phyloP scores from a whole-genome alignment of 495 filamentous ascomycete genomes.

The Chaetomium tenue region DNA sequence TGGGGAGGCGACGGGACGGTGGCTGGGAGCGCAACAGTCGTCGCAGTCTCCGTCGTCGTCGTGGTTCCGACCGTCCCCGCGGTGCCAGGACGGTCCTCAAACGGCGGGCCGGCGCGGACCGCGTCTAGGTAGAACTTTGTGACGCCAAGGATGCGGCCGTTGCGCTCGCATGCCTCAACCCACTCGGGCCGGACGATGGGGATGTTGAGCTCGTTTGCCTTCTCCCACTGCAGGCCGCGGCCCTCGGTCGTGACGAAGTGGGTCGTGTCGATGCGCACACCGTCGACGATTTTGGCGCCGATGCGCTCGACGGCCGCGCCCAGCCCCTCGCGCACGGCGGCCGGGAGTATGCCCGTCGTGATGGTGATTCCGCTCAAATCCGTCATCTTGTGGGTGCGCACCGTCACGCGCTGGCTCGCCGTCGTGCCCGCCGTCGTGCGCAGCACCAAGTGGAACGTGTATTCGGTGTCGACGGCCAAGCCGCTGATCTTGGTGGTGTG shows the following conservation, averaged over 20 bases:
- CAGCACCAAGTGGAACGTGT: slow-evolving; percentile 89
- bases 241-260: slow-evolving; percentile 99
- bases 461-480: slow-evolving; percentile 93
- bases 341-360: slow-evolving; percentile 81
- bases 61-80: slow-evolving; percentile 23
- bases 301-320: slow-evolving; percentile 76
- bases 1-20: slow-evolving; percentile 8
- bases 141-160: slow-evolving; percentile 90
- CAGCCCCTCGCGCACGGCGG: slow-evolving; percentile 70
- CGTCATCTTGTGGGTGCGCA: slow-evolving; percentile 97
- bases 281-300: slow-evolving; percentile 86
- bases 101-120: slow-evolving; percentile 38
- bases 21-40: not conserved
- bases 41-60: not conserved
- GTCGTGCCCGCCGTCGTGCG: slow-evolving; percentile 88
- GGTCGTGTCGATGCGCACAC: slow-evolving; percentile 93
- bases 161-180: slow-evolving; percentile 90
- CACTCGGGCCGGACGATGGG: slow-evolving; percentile 97
- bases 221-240: slow-evolving; percentile 85
- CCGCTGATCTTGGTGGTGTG: slow-evolving; percentile 95
- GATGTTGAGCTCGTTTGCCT: slow-evolving; percentile 95
- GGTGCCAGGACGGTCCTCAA: slow-evolving; percentile 32
- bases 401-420: slow-evolving; percentile 75
- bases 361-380: slow-evolving; percentile 95
- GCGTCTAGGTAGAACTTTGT: slow-evolving; percentile 94